Evolutionary conservation across 2,329 filamentous ascomycete species (phyloP).

Genomic region (Pestalotiopsis sp.): DNA sequence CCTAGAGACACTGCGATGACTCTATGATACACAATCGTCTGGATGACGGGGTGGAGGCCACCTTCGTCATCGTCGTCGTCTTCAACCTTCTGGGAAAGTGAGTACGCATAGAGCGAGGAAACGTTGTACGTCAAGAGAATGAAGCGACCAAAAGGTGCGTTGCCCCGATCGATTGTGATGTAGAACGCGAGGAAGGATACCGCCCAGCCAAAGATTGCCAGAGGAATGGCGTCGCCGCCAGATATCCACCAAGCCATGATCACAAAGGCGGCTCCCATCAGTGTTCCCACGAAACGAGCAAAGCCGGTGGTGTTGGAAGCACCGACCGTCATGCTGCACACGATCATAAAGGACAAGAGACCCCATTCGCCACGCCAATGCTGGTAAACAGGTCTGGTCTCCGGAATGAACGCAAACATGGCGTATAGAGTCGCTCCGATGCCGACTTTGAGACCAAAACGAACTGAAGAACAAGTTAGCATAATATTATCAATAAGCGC

Average conservation of each 20-base stretch:
- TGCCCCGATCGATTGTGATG: slow-evolving; percentile 81
- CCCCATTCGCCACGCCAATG: slow-evolving; percentile 98
- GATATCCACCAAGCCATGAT: slow-evolving; percentile 78
- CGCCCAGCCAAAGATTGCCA: slow-evolving; percentile 82
- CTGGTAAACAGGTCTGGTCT: slow-evolving; percentile 78
- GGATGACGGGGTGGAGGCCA: slow-evolving; percentile 79
- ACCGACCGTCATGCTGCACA: slow-evolving; percentile 96
- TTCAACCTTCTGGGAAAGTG: slow-evolving; percentile 76
- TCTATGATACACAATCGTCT: slow-evolving; percentile 85
- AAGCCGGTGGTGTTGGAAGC: slow-evolving; percentile 92
- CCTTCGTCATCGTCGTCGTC: slow-evolving; percentile 89
- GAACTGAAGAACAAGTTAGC: slow-evolving; percentile 40
- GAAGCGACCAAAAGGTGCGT: slow-evolving; percentile 89
- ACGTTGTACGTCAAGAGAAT: slow-evolving; percentile 96
- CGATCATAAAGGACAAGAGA: slow-evolving; percentile 94
- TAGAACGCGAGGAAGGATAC: slow-evolving; percentile 86
- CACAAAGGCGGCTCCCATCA: slow-evolving; percentile 77
- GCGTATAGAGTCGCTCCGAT: slow-evolving; percentile 88
- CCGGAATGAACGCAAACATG: slow-evolving; percentile 80
- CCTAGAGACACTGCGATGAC: slow-evolving; percentile 84
- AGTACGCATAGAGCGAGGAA: slow-evolving; percentile 91
- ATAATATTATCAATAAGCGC: background rate
- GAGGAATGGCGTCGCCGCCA: slow-evolving; percentile 70
- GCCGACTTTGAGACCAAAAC: slow-evolving; percentile 91
- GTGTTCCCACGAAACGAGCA: slow-evolving; percentile 83